Base-by-base conservation (phyloP, 1,284 basidiomycete genomes). In the Ganoderma meredithae region DNA sequence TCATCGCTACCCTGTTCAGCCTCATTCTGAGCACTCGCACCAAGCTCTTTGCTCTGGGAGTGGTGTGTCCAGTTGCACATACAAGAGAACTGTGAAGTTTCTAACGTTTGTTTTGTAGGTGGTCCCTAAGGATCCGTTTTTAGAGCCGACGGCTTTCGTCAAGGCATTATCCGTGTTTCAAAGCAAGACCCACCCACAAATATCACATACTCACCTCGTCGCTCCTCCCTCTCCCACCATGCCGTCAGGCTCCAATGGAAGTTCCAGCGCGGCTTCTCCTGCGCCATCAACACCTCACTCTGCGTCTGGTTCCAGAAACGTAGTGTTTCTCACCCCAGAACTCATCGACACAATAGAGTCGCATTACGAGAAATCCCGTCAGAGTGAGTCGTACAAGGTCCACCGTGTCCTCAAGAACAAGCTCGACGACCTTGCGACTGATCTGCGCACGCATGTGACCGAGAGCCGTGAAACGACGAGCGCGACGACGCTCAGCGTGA, bases 111-210 rank as follows among this genome's bases (percentile, higher is more conserved):
- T 72, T 41, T 56, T 56, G 41, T 76, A 89, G 79, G 73, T 83
- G 60, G 80, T 90, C 33, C 90, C 92, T 3, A 90, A 90, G 76
- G 93, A 95, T 75, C 93, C 93, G 0, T 94, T 95, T 76, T 78
- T 92, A 47, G 85, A 92, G 66, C 90, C 91, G 2, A 77, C 84
- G 55, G 80, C 81, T 9, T 91, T 93, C 70, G 69, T 76, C 43
- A 69, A 70, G 31, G 74, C 75, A 8, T 66, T 81, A 44, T 68
- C 72, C 13, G 69, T 73, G 19, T 79, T 78, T 65, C 72, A 76
- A 9, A 56, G 67, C 19, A 71, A 74, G 31, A 79, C 77, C 64
- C 73, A 75, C 12, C 55, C 69, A 9, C 67, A 76, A 7, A 70
- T 76, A 55, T 68, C 53, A 7, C 40, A 55, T 56, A 43, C 72